phyloP scores from a whole-genome alignment of 1,139 yeast genomes.

The Sugiyamaella paludigena region DNA sequence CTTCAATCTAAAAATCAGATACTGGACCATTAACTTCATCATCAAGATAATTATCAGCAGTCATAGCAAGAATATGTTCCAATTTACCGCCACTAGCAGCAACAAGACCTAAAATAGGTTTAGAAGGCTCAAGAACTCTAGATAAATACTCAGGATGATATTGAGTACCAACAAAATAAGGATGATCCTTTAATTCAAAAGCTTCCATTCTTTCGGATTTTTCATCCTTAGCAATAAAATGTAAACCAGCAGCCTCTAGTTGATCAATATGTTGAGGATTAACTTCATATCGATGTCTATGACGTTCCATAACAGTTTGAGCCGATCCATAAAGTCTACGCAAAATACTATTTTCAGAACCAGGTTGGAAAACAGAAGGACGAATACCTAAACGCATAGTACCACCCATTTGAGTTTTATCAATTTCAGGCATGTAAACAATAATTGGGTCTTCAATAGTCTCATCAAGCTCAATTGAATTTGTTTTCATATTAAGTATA shows the following conservation, averaged over 20 bases:
- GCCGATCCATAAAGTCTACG: slow-evolving; percentile 78
- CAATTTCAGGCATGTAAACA: slow-evolving; percentile 98
- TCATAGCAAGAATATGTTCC: slow-evolving; percentile 37
- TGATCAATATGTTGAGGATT: slow-evolving; percentile 74
- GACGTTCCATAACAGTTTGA: slow-evolving; percentile 80
- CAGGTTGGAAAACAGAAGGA: slow-evolving; percentile 75
- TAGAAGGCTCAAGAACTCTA: slow-evolving; percentile 92
- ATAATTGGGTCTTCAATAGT: slow-evolving; percentile 70
- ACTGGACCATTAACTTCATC: slow-evolving; percentile 7
- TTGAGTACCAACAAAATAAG: slow-evolving; percentile 92
- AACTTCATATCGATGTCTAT: slow-evolving; percentile 97
- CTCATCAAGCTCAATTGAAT: slow-evolving; percentile 82
- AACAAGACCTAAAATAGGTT: slow-evolving; percentile 93
- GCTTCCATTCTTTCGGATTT: slow-evolving; percentile 90
- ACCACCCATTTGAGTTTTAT: slow-evolving; percentile 94
- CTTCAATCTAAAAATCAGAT: slow-evolving; percentile 5
- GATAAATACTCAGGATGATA: slow-evolving; percentile 98
- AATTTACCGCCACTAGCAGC: slow-evolving; percentile 87
- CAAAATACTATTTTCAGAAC: slow-evolving; percentile 67
- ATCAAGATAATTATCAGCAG: slow-evolving; percentile 1
- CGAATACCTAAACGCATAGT: slow-evolving; percentile 98
- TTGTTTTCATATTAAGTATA: slow-evolving; percentile 68
- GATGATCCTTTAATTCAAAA: slow-evolving; percentile 75
- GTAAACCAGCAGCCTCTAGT: slow-evolving; percentile 75
- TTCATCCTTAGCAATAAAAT: slow-evolving; percentile 93